Conservation (phyloP, 257 asterid species). For the Echium plantagineum region DNA sequence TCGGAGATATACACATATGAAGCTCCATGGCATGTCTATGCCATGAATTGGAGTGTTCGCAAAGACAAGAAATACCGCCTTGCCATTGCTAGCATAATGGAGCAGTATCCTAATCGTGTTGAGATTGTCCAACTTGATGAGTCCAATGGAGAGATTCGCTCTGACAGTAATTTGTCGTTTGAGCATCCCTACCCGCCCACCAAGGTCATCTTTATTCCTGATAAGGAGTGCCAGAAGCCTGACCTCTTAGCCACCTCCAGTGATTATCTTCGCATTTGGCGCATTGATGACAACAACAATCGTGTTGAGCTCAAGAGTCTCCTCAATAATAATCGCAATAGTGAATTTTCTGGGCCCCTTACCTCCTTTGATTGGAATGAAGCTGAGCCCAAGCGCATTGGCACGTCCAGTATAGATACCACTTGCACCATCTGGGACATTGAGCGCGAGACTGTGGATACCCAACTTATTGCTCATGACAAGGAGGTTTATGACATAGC, state of each 20-base stretch:
- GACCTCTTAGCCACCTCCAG: conserved; percentile 85
- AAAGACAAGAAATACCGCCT: conserved; percentile 88
- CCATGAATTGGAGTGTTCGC: conserved; percentile 93
- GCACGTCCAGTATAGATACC: conserved; percentile 88
- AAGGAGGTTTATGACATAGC: conserved; percentile 98
- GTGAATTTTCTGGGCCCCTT: conserved; percentile 81
- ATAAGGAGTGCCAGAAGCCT: conserved; percentile 86
- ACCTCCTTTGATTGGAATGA: conserved; percentile 98
- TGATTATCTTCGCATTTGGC: conserved; percentile 90
- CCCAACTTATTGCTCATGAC: conserved; percentile 93
- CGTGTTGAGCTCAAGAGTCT: conserved; percentile 65
- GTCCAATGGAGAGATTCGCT: conserved; percentile 70
- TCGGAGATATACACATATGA: conserved; percentile 98
- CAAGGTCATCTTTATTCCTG: conserved; percentile 76
- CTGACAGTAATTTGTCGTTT: conserved; percentile 71
- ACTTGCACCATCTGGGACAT: conserved; percentile 97
- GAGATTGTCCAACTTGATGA: conserved; percentile 90
- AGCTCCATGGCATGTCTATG: conserved; percentile 97
- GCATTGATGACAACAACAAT: conserved; percentile 35
- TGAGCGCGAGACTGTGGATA: conserved; percentile 87
- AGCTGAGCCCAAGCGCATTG: conserved; percentile 89
- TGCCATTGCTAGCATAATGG: conserved; percentile 78
- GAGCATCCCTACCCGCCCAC: conserved; percentile 98
- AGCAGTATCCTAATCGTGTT: conserved; percentile 74
- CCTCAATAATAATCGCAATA: conserved; percentile 64